Evolutionary conservation across 73 alveolate species (phyloP), one percentile per base, ranked within the genome.

Genomic region (Uronychia binucleata): DNA sequence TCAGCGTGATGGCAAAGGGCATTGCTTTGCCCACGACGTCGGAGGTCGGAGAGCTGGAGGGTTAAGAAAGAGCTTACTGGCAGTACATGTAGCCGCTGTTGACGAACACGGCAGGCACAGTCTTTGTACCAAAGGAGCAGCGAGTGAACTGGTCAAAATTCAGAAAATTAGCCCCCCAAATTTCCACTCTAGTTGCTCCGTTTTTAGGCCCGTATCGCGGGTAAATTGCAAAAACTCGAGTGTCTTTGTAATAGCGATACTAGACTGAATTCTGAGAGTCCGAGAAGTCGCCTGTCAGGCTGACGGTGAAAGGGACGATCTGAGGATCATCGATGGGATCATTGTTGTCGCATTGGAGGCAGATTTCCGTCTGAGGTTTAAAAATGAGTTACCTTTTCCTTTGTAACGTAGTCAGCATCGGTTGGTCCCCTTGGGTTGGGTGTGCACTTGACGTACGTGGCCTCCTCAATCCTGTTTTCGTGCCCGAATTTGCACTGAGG

Each of bases 151-250:
- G 97, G 78, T 93, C 99, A 84, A 90, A 96, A 90, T 95, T 96
- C 32, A 96, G 87, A 91, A 96, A 96, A 59, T 95, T 92, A 77
- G 90, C 96, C 30, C 99, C 99, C 91, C 93, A 96, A 28, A 96
- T 97, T 81, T 96, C 95, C 13, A 96, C 97, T 77, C 78, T 57
- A n/a, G 99, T 96, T 57, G 93, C 98, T 34, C 99, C 99, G 83
- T 96, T 97, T 79, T 93, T 95, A 30, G 96, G 98, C 0, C 99
- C 99, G 83, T 96, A 95, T 75, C 97, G 86, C 59, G 99, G 99
- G 81, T 93, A 85, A 75, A 96, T 95, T 46, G 95, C 95, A 34
- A 30, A 83, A 58, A 96, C 90, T 59, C 77, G 81, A 1, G 97
- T 93, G 34, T 96, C 96, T 11, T 74, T 32, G 87, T 93, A 95